Conservation (phyloP, 2,329 filamentous ascomycete species). For the Beauveria caledonica region DNA sequence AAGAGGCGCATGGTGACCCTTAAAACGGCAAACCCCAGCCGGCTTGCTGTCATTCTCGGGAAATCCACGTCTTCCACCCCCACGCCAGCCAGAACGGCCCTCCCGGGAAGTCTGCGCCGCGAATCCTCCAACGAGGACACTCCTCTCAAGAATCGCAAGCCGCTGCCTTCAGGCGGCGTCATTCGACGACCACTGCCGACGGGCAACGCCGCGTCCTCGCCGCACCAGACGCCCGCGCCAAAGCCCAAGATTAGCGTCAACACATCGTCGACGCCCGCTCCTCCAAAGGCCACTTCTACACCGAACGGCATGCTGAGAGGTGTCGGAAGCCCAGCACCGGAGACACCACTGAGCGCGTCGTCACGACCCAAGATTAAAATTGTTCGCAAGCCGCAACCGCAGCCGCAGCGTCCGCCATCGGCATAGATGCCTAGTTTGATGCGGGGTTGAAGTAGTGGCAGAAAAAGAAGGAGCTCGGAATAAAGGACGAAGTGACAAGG, state of each 20-base stretch:
- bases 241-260: conserved; percentile 22
- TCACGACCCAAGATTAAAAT: conserved; percentile 29
- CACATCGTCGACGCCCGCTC: conserved; percentile 14
- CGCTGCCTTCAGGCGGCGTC: conserved; percentile 5
- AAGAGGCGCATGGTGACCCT: conserved; percentile 30
- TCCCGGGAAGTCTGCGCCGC: conserved; percentile 24
- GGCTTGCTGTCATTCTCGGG: conserved; percentile 28
- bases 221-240: conserved; percentile 18
- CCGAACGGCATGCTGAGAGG: not conserved
- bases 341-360: conserved; percentile 15
- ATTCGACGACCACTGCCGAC: not conserved
- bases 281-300: not conserved
- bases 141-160: conserved; percentile 9
- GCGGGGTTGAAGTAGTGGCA: too few relatives aligned
- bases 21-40: conserved; percentile 26
- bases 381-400: conserved; percentile 26
- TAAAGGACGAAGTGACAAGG: too few relatives aligned
- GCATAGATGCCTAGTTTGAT: too few relatives aligned
- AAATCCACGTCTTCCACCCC: conserved; percentile 17
- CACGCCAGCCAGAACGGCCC: conserved; percentile 21
- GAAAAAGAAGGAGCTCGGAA: too few relatives aligned
- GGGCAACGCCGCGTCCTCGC: not conserved
- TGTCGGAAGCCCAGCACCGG: conserved; percentile 12
- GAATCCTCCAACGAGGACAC: conserved; percentile 15
- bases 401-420: conserved; percentile 9